Evolutionary conservation across 2,329 filamentous ascomycete genomes (phyloP).

Genomic region (Venturia asperata): DNA sequence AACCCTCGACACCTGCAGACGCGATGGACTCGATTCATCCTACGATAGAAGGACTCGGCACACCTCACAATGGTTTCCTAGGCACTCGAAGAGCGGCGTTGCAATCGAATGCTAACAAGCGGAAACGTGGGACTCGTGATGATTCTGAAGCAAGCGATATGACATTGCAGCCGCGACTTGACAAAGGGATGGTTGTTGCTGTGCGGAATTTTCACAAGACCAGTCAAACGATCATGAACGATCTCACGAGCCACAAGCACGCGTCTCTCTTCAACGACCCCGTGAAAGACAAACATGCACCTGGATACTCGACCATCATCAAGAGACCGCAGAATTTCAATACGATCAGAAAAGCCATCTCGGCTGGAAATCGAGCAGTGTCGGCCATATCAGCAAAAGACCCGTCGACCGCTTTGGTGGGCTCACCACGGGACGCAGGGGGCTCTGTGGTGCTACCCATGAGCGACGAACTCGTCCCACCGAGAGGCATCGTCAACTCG

Average conservation of each 20-base stretch:
- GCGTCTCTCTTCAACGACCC: slow-evolving; percentile 45
- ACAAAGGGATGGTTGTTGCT: slow-evolving; percentile 32
- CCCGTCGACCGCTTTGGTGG: slow-evolving; percentile 52
- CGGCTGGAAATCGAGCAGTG: slow-evolving; percentile 53
- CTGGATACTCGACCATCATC: slow-evolving; percentile 47
- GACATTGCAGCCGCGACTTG: slow-evolving; percentile 21
- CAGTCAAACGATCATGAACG: slow-evolving; percentile 44
- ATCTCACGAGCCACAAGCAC: slow-evolving; percentile 46
- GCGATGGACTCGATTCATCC: slow-evolving; percentile 21
- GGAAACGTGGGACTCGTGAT: slow-evolving; percentile 33
- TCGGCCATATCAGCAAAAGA: slow-evolving; percentile 46
- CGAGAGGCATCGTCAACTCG: slow-evolving; percentile 49
- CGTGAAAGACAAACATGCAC: slow-evolving; percentile 44
- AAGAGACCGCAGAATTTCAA: slow-evolving; percentile 47
- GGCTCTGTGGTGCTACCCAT: slow-evolving; percentile 48
- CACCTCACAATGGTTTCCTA: slow-evolving; percentile 22
- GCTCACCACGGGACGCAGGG: slow-evolving; percentile 50
- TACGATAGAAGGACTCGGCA: slow-evolving; percentile 23
- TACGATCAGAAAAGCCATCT: slow-evolving; percentile 44
- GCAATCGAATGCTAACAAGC: slow-evolving; percentile 31
- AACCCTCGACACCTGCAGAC: slow-evolving; percentile 41
- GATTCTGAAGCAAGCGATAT: slow-evolving; percentile 23
- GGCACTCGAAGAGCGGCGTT: slow-evolving; percentile 31
- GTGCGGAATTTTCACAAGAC: slow-evolving; percentile 44
- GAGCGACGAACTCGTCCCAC: slow-evolving; percentile 71